Evolutionary conservation across 371 early-diverging fungal species (phyloP).

Genomic region (Rhizopus arrhizus): DNA sequence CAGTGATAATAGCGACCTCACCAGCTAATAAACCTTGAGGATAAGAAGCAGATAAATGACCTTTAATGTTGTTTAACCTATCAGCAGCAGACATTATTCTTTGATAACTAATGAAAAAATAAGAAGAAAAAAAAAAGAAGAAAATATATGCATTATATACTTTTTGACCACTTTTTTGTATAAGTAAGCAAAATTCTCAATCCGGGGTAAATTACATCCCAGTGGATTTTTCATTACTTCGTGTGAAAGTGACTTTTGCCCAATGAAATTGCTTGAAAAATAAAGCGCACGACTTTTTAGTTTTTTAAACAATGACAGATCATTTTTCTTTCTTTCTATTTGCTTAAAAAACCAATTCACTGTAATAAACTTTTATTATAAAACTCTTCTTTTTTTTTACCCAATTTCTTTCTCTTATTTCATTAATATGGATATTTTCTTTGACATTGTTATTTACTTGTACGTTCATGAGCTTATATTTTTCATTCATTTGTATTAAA

Average conservation of each 20-base stretch:
- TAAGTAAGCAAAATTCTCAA: slow-evolving; percentile 3
- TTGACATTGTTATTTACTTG: too few species aligned
- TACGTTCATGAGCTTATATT: too few species aligned
- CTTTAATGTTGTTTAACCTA: slow-evolving; percentile 52
- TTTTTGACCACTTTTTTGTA: neutral
- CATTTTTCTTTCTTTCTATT: too few species aligned
- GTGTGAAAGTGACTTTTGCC: neutral
- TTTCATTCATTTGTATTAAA: too few species aligned
- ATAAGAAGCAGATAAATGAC: slow-evolving; percentile 53
- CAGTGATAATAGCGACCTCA: slow-evolving; percentile 83
- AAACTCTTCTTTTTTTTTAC: too few species aligned
- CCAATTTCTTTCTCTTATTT: too few species aligned
- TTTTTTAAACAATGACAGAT: too few species aligned
- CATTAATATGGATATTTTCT: too few species aligned
- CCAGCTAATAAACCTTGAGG: slow-evolving; percentile 69
- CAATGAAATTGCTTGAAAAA: neutral
- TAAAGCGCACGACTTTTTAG: too few species aligned
- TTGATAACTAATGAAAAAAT: slow-evolving; percentile 15
- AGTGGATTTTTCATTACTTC: neutral
- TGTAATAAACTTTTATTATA: too few species aligned
- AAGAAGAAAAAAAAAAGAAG: slow-evolving; percentile 15
- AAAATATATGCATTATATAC: slow-evolving; percentile 7
- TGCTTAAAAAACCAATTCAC: too few species aligned
- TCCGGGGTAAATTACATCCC: slow-evolving; percentile 1
- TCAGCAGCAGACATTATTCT: slow-evolving; percentile 50